These are phyloP conservation scores for Pholiota molesta DNA, from an alignment of 768 basidiomycete genomes.

Conservation along the genomic window DNA sequence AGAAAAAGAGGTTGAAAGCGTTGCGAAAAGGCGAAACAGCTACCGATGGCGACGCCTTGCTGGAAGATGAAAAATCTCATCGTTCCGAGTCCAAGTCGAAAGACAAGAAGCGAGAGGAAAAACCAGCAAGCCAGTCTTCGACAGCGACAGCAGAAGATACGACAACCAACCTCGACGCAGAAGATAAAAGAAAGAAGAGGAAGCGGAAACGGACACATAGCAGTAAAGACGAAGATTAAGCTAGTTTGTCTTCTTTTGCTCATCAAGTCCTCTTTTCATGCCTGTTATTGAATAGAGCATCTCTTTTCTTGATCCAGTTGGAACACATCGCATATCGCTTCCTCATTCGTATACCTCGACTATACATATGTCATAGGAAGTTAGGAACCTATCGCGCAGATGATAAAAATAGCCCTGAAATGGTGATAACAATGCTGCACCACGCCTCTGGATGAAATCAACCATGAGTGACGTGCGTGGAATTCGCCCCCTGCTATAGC, in stretches of 20 bases:
- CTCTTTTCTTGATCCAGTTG: background rate
- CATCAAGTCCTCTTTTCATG: background rate
- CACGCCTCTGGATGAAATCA: background rate
- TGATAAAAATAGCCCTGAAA: background rate
- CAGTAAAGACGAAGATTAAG: slow-evolving; percentile 2
- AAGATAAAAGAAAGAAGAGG: slow-evolving; percentile 5
- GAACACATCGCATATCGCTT: background rate
- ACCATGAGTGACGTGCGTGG: slow-evolving; percentile 11
- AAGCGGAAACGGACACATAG: slow-evolving; percentile 11
- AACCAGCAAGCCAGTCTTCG: background rate
- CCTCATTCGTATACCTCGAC: background rate
- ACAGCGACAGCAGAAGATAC: background rate
- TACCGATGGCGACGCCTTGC: background rate
- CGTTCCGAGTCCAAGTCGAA: slow-evolving; percentile 6
- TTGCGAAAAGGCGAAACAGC: background rate
- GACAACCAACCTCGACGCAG: background rate
- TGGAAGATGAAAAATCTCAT: background rate
- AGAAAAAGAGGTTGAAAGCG: slow-evolving; percentile 10
- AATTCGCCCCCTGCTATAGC: background rate
- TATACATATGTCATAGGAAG: too few relatives aligned
- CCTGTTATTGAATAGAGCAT: background rate
- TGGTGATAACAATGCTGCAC: background rate
- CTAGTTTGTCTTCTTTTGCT: background rate
- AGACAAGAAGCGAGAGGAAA: background rate
- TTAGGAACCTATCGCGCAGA: background rate